Percentiles rank a stretch among this genome's conserved stretches.
phyloP scores from a whole-genome alignment of 2,329 filamentous ascomycete species.

The Aureobasidium vineae region DNA sequence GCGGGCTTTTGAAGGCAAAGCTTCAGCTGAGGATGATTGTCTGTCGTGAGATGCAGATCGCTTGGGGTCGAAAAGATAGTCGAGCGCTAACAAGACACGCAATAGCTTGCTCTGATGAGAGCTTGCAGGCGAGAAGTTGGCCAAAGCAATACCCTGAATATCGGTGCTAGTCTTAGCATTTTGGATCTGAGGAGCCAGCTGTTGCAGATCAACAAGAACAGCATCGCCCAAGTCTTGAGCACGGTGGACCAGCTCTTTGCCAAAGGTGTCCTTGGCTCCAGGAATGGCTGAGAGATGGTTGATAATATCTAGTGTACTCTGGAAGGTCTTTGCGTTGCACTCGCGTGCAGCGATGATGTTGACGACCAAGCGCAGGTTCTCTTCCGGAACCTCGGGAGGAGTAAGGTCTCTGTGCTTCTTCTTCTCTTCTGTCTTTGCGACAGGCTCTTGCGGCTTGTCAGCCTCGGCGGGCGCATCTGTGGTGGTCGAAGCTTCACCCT shows the following conservation, averaged over 20 bases:
- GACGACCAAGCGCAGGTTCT: slow-evolving; percentile 90
- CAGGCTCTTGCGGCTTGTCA: slow-evolving; percentile 40
- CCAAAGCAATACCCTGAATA: slow-evolving; percentile 87
- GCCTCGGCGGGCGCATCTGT: slow-evolving; percentile 33
- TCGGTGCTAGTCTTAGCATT: slow-evolving; percentile 87
- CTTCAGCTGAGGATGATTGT: slow-evolving; percentile 46
- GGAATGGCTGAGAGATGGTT: slow-evolving; percentile 95
- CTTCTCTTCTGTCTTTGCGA: slow-evolving; percentile 45
- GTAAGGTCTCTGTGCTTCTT: slow-evolving; percentile 65
- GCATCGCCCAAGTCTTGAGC: slow-evolving; percentile 80
- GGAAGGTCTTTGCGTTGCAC: slow-evolving; percentile 96
- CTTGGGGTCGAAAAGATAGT: slow-evolving; percentile 91
- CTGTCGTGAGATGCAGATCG: slow-evolving; percentile 57
- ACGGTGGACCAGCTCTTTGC: slow-evolving; percentile 86
- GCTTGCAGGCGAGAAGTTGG: slow-evolving; percentile 93
- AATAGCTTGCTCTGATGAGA: slow-evolving; percentile 97
- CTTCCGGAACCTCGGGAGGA: slow-evolving; percentile 80
- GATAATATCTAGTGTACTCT: slow-evolving; percentile 96
- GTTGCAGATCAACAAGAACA: slow-evolving; percentile 79
- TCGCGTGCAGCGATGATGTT: slow-evolving; percentile 95
- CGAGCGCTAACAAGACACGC: slow-evolving; percentile 85
- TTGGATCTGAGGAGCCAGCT: slow-evolving; percentile 80
- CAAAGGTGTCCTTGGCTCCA: slow-evolving; percentile 83
- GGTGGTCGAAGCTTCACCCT: slow-evolving; percentile 31
- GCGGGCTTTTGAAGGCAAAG: slow-evolving; percentile 63